A percentile compares a stretch with the other conserved stretches of the same genome.
These are phyloP conservation scores for Tinospora cordifolia DNA, from an alignment of 164 flowering plant species.

Conservation along the genomic window DNA sequence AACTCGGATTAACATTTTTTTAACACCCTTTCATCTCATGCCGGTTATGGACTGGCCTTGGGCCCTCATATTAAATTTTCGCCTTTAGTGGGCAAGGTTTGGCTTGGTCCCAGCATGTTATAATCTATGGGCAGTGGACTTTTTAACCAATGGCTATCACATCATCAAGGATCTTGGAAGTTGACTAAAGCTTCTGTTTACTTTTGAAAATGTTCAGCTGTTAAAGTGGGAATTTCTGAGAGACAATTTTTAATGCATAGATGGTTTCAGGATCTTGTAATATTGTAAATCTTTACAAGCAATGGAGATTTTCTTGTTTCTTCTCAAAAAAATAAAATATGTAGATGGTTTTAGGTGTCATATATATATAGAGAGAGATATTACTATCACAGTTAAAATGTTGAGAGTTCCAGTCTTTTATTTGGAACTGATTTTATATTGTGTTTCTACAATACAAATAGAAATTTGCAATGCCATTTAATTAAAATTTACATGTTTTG, in stretches of 20 bases:
- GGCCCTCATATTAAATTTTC: not conserved
- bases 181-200: not conserved
- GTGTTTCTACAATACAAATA: not conserved
- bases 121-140: no score
- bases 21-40: not conserved
- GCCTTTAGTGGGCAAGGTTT: not conserved
- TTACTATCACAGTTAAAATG: no score
- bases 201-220: not conserved
- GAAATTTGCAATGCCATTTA: not conserved
- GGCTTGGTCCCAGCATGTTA: not conserved
- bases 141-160: not conserved
- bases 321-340: no score
- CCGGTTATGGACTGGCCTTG: not conserved
- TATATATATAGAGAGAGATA: no score
- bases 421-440: no score
- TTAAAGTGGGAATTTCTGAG: not conserved
- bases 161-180: not conserved
- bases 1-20: not conserved
- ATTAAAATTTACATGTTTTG: not conserved
- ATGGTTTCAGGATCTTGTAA: no score
- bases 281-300: no score
- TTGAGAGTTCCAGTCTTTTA: no score
- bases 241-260: not conserved
- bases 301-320: no score
- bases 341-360: not conserved